Evolutionary conservation across 345 rosid genomes (phyloP).

Genomic region (Rhodamnia argentea): DNA sequence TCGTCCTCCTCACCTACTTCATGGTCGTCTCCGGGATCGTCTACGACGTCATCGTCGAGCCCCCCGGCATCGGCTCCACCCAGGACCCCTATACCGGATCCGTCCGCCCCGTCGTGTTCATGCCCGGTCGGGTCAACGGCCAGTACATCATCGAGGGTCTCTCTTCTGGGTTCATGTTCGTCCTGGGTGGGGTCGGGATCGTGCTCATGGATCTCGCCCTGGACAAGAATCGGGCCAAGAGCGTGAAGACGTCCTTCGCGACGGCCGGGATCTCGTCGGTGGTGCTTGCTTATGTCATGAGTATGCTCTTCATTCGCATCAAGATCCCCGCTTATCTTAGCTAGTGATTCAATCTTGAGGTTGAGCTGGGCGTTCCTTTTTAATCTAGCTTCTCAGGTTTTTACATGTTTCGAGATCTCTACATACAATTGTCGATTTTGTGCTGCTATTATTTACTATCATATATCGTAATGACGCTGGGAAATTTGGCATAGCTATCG

Average conservation of each 20-base stretch:
- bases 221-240: constrained; percentile 78
- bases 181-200: constrained; percentile 82
- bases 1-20: constrained; percentile 90
- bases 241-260: constrained; percentile 72
- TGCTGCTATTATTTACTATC: not conserved
- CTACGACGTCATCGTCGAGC: constrained; percentile 93
- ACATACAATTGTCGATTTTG: not conserved
- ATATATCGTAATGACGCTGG: not conserved
- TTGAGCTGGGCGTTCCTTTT: not conserved
- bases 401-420: not conserved
- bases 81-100: constrained; percentile 88
- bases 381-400: not conserved
- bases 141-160: constrained; percentile 98
- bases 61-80: constrained; percentile 91
- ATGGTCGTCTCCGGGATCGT: constrained; percentile 86
- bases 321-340: constrained; percentile 94
- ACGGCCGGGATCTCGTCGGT: constrained; percentile 67
- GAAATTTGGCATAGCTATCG: not conserved
- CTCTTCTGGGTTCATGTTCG: constrained; percentile 94
- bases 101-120: constrained; percentile 83
- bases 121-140: constrained; percentile 84
- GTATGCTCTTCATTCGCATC: constrained; percentile 92
- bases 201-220: constrained; percentile 80
- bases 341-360: constrained; percentile 8
- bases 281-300: constrained; percentile 72